Percentiles rank a stretch among this genome's conserved stretches.
Conservation (phyloP, 2,329 filamentous ascomycete genomes). For the Curvularia lunata region DNA sequence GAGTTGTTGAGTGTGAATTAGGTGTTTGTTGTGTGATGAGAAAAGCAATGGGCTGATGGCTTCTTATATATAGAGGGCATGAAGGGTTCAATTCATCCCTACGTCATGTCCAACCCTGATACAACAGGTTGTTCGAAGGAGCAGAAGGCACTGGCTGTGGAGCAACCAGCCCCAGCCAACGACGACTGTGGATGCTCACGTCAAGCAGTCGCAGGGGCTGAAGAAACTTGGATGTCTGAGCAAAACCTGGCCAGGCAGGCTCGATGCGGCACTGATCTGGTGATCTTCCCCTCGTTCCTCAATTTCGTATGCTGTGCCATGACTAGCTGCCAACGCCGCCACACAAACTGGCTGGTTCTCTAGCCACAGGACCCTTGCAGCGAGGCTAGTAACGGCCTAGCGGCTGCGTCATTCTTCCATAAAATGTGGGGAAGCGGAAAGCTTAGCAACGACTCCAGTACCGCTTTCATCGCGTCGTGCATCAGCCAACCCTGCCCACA, state of each 20-base stretch:
- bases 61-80: constrained; percentile 28
- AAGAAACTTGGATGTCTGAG: constrained; percentile 2
- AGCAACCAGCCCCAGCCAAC: constrained; percentile 19
- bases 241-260: constrained; percentile 5
- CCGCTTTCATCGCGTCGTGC: constrained; percentile 27
- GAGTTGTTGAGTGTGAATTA: constrained; percentile 8
- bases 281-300: constrained; percentile 7
- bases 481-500: constrained; percentile 14
- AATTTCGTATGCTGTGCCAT: constrained; percentile 13
- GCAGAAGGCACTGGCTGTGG: constrained; percentile 12
- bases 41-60: constrained; percentile 10
- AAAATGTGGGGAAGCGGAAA: constrained; percentile 32
- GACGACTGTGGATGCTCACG: constrained; percentile 14
- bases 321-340: constrained; percentile 17
- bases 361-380: constrained; percentile 19
- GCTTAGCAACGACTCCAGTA: constrained; percentile 32
- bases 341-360: constrained; percentile 23
- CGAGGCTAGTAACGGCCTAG: constrained; percentile 15
- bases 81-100: constrained; percentile 12
- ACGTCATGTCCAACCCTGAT: constrained; percentile 30
- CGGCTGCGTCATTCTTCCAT: constrained; percentile 36
- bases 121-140: constrained; percentile 16
- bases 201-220: constrained; percentile 19
- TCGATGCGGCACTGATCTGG: constrained; percentile 12
- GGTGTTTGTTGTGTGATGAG: constrained; percentile 15